Conservation (phyloP, 2,329 filamentous ascomycete species). For the Chaetoscypha palmicola region DNA sequence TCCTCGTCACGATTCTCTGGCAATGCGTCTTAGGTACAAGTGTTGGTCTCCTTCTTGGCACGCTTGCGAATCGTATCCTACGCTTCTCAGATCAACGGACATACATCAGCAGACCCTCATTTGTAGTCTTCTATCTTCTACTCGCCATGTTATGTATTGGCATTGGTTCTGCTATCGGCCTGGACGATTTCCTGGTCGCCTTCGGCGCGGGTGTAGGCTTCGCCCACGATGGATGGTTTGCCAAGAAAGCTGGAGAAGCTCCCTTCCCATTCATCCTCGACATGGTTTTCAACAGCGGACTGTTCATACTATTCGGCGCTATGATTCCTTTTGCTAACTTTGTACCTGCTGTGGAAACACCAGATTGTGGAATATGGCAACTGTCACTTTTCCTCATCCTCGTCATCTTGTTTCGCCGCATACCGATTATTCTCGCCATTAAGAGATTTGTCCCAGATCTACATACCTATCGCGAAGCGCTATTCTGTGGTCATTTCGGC, state of each 20-base stretch:
- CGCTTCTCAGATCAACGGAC: slow-evolving; percentile 38
- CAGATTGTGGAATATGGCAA: slow-evolving; percentile 33
- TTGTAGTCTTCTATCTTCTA: slow-evolving; percentile 49
- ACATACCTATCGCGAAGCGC: slow-evolving; percentile 42
- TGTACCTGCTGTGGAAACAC: slow-evolving; percentile 33
- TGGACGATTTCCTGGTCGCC: slow-evolving; percentile 49
- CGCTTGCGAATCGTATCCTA: slow-evolving; percentile 40
- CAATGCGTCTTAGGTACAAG: slow-evolving; percentile 43
- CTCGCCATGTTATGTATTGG: slow-evolving; percentile 46
- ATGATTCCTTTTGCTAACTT: slow-evolving; percentile 46
- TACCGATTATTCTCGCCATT: slow-evolving; percentile 42
- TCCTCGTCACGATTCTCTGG: slow-evolving; percentile 47
- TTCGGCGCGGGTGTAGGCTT: slow-evolving; percentile 50
- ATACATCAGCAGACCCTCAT: slow-evolving; percentile 42
- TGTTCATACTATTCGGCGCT: slow-evolving; percentile 51
- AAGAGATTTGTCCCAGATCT: slow-evolving; percentile 43
- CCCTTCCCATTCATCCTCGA: slow-evolving; percentile 45
- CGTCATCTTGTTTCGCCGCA: slow-evolving; percentile 44
- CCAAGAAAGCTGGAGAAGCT: slow-evolving; percentile 38
- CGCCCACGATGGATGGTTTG: slow-evolving; percentile 46
- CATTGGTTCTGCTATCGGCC: slow-evolving; percentile 43
- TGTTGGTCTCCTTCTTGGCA: slow-evolving; percentile 42
- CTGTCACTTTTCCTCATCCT: slow-evolving; percentile 41
- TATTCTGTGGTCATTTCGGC: slow-evolving; percentile 50
- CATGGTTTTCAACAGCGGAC: slow-evolving; percentile 45